phyloP scores from a whole-genome alignment of 202 grass and related monocot species.

The Elaeis oleifera region DNA sequence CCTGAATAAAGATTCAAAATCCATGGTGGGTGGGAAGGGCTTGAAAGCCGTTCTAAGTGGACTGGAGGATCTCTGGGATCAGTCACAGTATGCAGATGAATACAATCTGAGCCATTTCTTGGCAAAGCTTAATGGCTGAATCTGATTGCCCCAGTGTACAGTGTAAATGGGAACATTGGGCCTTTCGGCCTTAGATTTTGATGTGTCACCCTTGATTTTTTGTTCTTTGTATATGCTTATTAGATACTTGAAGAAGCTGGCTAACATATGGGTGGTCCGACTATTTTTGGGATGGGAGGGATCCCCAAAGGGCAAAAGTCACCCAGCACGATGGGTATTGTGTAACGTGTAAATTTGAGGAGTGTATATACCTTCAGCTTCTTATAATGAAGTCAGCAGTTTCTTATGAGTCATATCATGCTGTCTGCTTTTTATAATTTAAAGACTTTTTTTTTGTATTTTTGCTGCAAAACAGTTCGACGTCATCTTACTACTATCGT shows the following conservation, averaged over 20 bases:
- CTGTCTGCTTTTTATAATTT: too few species aligned
- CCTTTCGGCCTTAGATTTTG: slow-evolving; percentile 29
- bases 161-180: slow-evolving; percentile 53
- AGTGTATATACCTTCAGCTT: too few species aligned
- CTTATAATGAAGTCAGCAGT: too few species aligned
- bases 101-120: slow-evolving; percentile 82
- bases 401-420: too few species aligned
- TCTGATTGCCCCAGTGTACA: slow-evolving; percentile 55
- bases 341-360: too few species aligned
- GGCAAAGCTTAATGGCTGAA: slow-evolving; percentile 73
- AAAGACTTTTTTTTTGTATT: too few species aligned
- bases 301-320: too few species aligned
- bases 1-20: slow-evolving; percentile 38
- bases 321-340: too few species aligned
- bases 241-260: neutral
- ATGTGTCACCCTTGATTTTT: neutral
- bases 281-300: too few species aligned
- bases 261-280: neutral
- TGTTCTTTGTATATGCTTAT: slow-evolving; percentile 1
- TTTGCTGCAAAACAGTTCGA: too few species aligned
- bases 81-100: slow-evolving; percentile 84
- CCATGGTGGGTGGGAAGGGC: slow-evolving; percentile 56
- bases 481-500: too few species aligned
- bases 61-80: slow-evolving; percentile 84
- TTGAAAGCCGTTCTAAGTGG: slow-evolving; percentile 78